Evolutionary conservation across 2,329 filamentous ascomycete species (phyloP).

Genomic region (Talaromyces sp.): DNA sequence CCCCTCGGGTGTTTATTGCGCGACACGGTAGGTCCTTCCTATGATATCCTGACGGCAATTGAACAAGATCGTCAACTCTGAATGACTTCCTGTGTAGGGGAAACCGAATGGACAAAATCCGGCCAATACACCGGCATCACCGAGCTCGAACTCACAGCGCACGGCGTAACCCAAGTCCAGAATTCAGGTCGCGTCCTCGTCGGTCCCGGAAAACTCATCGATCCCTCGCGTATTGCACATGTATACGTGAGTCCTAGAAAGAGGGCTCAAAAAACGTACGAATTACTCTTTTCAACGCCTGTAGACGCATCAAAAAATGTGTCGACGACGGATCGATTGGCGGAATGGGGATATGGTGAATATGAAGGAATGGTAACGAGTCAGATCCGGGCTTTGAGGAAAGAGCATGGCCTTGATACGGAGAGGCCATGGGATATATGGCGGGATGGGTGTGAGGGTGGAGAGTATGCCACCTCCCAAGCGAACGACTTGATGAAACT

Average conservation of each 20-base stretch:
- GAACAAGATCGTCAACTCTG: not conserved
- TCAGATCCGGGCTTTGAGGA: constrained; percentile 50
- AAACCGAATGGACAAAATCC: constrained; percentile 49
- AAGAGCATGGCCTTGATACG: constrained; percentile 47
- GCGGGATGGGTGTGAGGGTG: constrained; percentile 56
- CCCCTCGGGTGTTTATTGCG: constrained; percentile 38
- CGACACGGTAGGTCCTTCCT: constrained; percentile 32
- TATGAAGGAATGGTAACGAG: constrained; percentile 57
- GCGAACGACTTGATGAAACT: not conserved
- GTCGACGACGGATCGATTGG: constrained; percentile 50
- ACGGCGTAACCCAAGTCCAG: constrained; percentile 45
- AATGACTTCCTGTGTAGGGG: constrained; percentile 16
- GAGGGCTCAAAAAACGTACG: constrained; percentile 49
- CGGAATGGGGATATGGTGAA: constrained; percentile 62
- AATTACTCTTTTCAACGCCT: constrained; percentile 38
- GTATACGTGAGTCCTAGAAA: constrained; percentile 51
- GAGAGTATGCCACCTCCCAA: constrained; percentile 43
- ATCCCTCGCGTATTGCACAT: constrained; percentile 47
- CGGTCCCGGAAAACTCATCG: constrained; percentile 50
- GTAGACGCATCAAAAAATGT: constrained; percentile 31
- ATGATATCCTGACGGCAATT: not conserved
- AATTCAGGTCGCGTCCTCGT: constrained; percentile 47
- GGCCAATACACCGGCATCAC: constrained; percentile 48
- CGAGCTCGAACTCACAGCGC: constrained; percentile 42
- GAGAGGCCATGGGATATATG: constrained; percentile 56